These are phyloP conservation scores for Diplocarpon rosae DNA, from an alignment of 2,329 filamentous ascomycete genomes.

Conservation along the genomic window DNA sequence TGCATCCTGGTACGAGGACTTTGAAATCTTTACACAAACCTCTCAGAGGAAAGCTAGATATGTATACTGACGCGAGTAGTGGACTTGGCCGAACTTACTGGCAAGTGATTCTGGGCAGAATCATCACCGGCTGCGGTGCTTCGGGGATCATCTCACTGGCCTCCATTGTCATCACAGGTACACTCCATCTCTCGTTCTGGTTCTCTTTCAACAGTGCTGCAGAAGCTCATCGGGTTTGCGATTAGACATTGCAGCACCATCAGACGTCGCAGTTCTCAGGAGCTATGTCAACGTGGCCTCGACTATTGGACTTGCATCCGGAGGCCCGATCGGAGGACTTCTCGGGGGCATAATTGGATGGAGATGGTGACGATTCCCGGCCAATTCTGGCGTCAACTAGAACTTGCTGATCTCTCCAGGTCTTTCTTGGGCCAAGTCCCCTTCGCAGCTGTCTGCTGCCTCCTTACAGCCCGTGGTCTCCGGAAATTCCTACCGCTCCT, in stretches of 20 bases:
- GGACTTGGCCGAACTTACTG: slow-evolving; percentile 35
- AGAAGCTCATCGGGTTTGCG: slow-evolving; percentile 1
- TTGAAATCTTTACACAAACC: not conserved
- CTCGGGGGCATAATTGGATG: slow-evolving; percentile 41
- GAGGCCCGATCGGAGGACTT: slow-evolving; percentile 40
- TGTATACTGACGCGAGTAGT: slow-evolving; percentile 18
- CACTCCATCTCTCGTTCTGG: not conserved
- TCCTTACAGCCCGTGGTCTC: slow-evolving; percentile 9
- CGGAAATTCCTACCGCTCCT: not conserved
- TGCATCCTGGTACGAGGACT: slow-evolving; percentile 27
- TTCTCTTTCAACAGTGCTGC: not conserved
- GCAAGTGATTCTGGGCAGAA: slow-evolving; percentile 38
- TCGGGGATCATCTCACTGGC: slow-evolving; percentile 39
- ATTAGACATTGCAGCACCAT: slow-evolving; percentile 37
- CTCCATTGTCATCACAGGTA: slow-evolving; percentile 40
- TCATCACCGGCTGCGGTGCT: slow-evolving; percentile 40
- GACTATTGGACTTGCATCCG: slow-evolving; percentile 38
- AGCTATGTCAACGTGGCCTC: slow-evolving; percentile 41
- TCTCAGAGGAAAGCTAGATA: slow-evolving; percentile 23
- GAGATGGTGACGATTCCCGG: slow-evolving; percentile 34
- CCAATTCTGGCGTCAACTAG: not conserved
- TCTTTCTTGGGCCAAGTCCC: slow-evolving; percentile 47
- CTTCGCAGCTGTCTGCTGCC: slow-evolving; percentile 22
- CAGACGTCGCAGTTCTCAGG: slow-evolving; percentile 41
- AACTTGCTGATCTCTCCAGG: slow-evolving; percentile 14